These are phyloP conservation scores for Phytophthora ramorum DNA, from an alignment of 352 stramenopile genomes.

Conservation along the genomic window DNA sequence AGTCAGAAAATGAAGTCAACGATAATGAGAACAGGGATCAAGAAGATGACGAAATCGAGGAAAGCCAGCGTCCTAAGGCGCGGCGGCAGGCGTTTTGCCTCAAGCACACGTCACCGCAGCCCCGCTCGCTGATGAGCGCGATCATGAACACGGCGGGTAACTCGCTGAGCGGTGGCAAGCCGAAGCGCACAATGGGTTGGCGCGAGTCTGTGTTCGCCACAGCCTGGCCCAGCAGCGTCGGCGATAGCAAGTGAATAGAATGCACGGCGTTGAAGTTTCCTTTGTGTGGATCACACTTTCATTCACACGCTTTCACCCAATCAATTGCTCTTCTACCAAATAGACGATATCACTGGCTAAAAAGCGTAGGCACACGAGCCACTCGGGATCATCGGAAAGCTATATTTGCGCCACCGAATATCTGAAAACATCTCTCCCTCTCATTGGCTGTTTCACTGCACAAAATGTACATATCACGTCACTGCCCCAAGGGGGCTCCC, in stretches of 20 bases:
- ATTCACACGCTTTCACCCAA: conserved; percentile 13
- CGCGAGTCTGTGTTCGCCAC: conserved; percentile 31
- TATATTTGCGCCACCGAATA: not conserved
- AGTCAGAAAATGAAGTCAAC: conserved; percentile 6
- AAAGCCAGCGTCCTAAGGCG: conserved; percentile 6
- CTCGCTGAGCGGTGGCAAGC: conserved; percentile 13
- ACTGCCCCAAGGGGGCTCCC: not conserved
- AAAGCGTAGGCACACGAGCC: not conserved
- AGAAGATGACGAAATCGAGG: conserved; percentile 18
- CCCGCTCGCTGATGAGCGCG: conserved; percentile 30
- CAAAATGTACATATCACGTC: not conserved
- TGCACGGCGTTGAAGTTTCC: conserved; percentile 26
- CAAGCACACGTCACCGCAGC: conserved; percentile 19
- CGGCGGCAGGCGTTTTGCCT: conserved; percentile 30
- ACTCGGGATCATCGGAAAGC: conserved; percentile 4
- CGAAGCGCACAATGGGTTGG: conserved; percentile 30
- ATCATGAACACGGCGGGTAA: conserved; percentile 21
- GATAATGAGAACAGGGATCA: conserved; percentile 5
- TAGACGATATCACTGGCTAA: conserved; percentile 7
- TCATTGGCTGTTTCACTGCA: conserved; percentile 2
- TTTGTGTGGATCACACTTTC: conserved; percentile 16
- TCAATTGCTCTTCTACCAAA: not conserved
- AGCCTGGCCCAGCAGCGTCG: conserved; percentile 6
- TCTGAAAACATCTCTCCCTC: not conserved
- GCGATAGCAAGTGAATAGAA: not conserved